Percentiles rank a stretch among this genome's conserved stretches.
phyloP scores from a whole-genome alignment of 1,284 basidiomycete species.

The Coniferiporia sulphurascens region DNA sequence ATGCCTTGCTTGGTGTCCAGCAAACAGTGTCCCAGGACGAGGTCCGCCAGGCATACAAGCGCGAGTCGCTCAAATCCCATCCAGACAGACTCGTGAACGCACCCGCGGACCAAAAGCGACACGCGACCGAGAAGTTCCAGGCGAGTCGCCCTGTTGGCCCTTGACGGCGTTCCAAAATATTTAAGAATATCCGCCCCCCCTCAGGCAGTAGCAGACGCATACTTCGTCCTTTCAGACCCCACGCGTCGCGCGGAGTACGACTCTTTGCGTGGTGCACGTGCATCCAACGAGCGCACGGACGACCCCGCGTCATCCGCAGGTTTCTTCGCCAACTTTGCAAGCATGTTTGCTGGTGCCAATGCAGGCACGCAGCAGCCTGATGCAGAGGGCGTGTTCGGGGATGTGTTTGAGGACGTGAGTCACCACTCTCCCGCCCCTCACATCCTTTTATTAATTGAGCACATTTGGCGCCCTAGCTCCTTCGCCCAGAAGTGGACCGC shows the following conservation, averaged over 20 bases:
- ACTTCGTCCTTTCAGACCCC: constrained; percentile 89
- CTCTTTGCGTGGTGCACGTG: constrained; percentile 50
- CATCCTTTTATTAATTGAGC: neutral
- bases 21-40: constrained; percentile 66
- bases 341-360: constrained; percentile 49
- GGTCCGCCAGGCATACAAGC: constrained; percentile 79
- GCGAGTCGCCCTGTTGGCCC: constrained; percentile 27
- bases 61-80: constrained; percentile 71
- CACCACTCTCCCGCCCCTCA: neutral
- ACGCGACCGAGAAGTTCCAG: constrained; percentile 81
- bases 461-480: constrained; percentile 38
- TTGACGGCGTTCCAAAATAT: neutral
- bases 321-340: constrained; percentile 77
- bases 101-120: constrained; percentile 62
- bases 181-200: neutral
- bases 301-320: constrained; percentile 64
- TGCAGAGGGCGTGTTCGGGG: constrained; percentile 77
- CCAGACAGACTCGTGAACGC: constrained; percentile 85
- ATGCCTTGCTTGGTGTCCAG: constrained; percentile 54
- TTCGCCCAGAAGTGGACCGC: constrained; percentile 74
- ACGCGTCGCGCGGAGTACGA: constrained; percentile 83
- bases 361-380: constrained; percentile 53
- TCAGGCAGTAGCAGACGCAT: constrained; percentile 90
- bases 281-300: constrained; percentile 44
- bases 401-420: constrained; percentile 85